Base-by-base conservation (phyloP, 1,139 yeast species). In the Geotrichum citri-aurantii region DNA sequence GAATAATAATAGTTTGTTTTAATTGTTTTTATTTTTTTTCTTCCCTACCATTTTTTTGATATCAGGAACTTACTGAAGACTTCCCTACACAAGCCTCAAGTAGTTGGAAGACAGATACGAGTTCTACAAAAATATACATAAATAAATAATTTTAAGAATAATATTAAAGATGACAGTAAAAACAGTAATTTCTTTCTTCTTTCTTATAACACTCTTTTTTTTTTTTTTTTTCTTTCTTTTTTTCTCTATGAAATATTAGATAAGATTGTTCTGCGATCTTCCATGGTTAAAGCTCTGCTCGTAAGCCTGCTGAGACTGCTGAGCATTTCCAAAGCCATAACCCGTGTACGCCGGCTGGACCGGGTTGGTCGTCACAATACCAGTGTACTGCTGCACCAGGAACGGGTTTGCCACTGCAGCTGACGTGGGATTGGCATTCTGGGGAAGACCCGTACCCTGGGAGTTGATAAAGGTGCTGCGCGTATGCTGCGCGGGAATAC, bases 401-500 rank as follows among this genome's bases (percentile, higher is more conserved):
- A 91, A 91, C 48, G 97, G 97, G 27, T 52, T 52, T n/a, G 21
- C 44, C n/a, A 37, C 44, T 3, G 44, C 44, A 37, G 44, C 44
- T 3, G 44, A 17, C 10, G 44, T n/a, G 19, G 44, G 19, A 17
- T 37, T 3, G 74, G 72, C 50, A 81, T 78, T 57, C 12, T 52
- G 46, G 10, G 27, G 46, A 24, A 42, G 19, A 17, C 55, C 55
- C 1, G 55, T 52, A 76, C 77, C 42, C 59, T 63, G 37, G 17
- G 97, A 88, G 72, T 88, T 90, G 68, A 92, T 81, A 70, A 90
- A 91, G 24, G 83, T 85, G 8, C 95, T 84, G 65, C 82, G 83
- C 1, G 98, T 92, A 71, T 88, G 95, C 69, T 93, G 98, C 57
- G 96, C 95, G 12, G 98, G 96, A 61, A 93, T 82, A 75, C 97